Base-by-base conservation (phyloP, 805 yeast species). In the Yamadazyma ubonensis region DNA sequence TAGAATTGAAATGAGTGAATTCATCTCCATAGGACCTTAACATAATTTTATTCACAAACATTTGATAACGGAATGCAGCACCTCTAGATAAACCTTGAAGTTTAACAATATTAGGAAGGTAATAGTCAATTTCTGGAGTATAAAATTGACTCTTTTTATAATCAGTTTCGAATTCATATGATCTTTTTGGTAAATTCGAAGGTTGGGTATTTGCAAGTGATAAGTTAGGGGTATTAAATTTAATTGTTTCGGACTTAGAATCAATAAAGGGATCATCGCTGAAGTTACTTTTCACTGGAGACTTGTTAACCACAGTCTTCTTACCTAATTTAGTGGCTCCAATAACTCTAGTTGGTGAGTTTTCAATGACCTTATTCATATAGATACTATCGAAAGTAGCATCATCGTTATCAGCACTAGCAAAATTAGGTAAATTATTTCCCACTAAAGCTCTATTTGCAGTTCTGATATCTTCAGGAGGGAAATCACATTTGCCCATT, bases 61-160 rank as follows among this genome's bases (percentile, higher is more conserved):
- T 66, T 15, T 65, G 63, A 54, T 81, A 85, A 38, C 96, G 71
- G 40, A 76, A 64, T 29, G 78, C 67, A 0, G 86, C 79, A 14
- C 93, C 95, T 48, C 87, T 68, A 12, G 86, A 73, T 17, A 80
- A 61, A 0, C 93, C 77, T 57, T 89, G 96, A 12, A 89, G 63
- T 40, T 62, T 66, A 27, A 72, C 61, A 27, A 83, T 73, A 38
- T 61, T 53, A 3, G 36, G 31, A 6, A 49, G 19, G 31, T 45
- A 45, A 5, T 36, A 20, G 20, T 53, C 51, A 21, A 49, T 16
- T 22, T 48, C 57, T 9, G 51, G 53, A 31, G 47, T 51, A 46
- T 52, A 52, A 32, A 36, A 47, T 3, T 29, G 21, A 22, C 42
- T 42, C 1, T 39, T 46, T 36, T 38, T 43, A 19, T 41, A 31